Percentiles rank a stretch among this genome's conserved stretches.
These are phyloP conservation scores for Alloteropsis semialata DNA, from an alignment of 176 grass and related monocot genomes.

Conservation along the genomic window DNA sequence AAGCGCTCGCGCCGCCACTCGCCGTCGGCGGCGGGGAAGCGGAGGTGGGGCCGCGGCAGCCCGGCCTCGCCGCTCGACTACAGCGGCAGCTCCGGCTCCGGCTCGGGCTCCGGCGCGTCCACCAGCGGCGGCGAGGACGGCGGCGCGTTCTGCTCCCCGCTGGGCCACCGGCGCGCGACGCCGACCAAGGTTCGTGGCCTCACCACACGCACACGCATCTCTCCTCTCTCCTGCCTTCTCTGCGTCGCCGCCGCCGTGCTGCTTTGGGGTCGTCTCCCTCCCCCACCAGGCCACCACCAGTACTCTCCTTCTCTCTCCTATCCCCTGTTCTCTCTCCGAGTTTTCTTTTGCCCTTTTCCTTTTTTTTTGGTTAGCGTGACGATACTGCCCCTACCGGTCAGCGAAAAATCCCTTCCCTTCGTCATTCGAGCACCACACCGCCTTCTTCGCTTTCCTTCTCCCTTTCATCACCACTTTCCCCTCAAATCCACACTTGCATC, in stretches of 20 bases:
- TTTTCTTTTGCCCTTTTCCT: not conserved
- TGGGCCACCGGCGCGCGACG: not conserved
- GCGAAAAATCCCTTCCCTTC: slow-evolving; percentile 30
- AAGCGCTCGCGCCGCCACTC: slow-evolving; percentile 48
- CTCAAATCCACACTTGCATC: not conserved
- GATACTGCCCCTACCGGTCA: slow-evolving; percentile 33
- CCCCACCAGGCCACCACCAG: slow-evolving; percentile 22
- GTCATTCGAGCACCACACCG: not conserved
- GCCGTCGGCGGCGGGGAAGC: not conserved
- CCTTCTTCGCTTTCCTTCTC: not conserved
- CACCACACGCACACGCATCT: not conserved
- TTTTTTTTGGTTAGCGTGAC: slow-evolving; percentile 18
- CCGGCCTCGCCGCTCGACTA: slow-evolving; percentile 64
- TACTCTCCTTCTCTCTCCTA: not conserved
- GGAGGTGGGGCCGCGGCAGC: slow-evolving; percentile 47
- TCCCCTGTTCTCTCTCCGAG: not conserved
- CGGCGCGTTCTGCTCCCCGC: slow-evolving; percentile 25
- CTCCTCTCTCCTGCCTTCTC: not conserved
- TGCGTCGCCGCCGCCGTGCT: not conserved
- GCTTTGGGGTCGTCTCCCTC: slow-evolving; percentile 48
- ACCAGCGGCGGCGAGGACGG: slow-evolving; percentile 64
- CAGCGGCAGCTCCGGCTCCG: slow-evolving; percentile 43
- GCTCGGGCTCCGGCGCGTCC: slow-evolving; percentile 37
- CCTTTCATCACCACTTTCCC: not conserved
- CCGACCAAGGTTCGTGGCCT: slow-evolving; percentile 32